Evolutionary conservation across 352 stramenopile genomes (phyloP), one percentile per base, ranked within the genome.

Genomic region (Phytophthora lateralis): DNA sequence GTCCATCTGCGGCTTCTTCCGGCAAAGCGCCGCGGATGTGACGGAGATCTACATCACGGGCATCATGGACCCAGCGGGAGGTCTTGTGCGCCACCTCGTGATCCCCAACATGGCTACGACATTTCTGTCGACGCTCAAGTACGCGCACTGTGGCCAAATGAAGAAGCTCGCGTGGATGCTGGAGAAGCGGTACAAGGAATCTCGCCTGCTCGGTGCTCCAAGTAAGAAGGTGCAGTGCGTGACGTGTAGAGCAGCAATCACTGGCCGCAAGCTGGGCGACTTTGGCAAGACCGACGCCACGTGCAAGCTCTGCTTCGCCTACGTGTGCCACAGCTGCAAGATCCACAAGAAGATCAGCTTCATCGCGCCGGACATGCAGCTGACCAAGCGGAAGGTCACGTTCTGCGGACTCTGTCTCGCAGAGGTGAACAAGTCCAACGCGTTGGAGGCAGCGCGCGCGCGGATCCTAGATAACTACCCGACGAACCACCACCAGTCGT

Each of bases 91-190:
- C 6, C 54, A 46, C 17, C 37, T 73, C 1, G 51, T 70, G 24
- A 55, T 73, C 12, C 58, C 63, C 2, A 63, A 65, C 20, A 66
- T 66, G 50, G 63, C 63, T 8, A 47, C 12, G 4, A 54, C 55
- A 4, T 59, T 78, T 15, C 27, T 73, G 6, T 58, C 69, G 12
- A 52, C 56, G 6, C 57, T 60, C 15, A 65, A 60, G 44, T 61
- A 69, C 39, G 47, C 45, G 7, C 54, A 75, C 14, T 78, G 70
- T 14, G 70, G 63, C 8, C 50, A 70, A 37, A 78, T 78, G 70
- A 75, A 75, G 46, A 78, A 78, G 30, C 53, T 78, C 0, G 60
- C 65, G 17, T 77, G 70, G 70, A 60, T 77, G 53, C 29, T 78
- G 4, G 56, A 76, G 21, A 75, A 59, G 47, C 24, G 29, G 8